phyloP scores from a whole-genome alignment of 108 stramenopile species.

The Phaeodactylum tricornutum region DNA sequence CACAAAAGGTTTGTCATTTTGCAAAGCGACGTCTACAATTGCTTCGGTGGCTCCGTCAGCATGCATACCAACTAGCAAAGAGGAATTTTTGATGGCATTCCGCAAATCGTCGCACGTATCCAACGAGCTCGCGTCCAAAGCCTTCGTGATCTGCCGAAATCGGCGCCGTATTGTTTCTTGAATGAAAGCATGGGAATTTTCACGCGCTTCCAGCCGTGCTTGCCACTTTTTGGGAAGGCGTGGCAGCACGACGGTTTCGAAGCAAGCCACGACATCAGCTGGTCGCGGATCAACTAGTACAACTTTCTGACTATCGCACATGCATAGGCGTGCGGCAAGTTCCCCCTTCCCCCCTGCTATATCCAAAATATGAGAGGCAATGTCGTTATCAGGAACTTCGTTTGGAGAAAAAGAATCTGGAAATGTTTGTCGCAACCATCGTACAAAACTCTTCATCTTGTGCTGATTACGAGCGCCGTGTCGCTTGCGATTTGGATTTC shows the following conservation, averaged over 20 bases:
- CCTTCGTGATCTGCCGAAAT: constrained; percentile 11
- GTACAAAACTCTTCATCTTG: constrained; percentile 62
- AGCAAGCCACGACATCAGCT: constrained; percentile 48
- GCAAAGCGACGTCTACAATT: constrained; percentile 68
- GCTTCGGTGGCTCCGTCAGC: constrained; percentile 84
- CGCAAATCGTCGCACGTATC: background rate
- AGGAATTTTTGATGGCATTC: constrained; percentile 19
- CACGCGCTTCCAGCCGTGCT: constrained; percentile 30
- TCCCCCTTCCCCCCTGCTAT: constrained; percentile 78
- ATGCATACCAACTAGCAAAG: constrained; percentile 71
- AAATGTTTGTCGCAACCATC: constrained; percentile 63
- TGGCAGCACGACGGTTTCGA: constrained; percentile 48
- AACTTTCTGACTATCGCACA: constrained; percentile 60
- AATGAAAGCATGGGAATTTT: constrained; percentile 26
- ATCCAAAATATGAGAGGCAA: constrained; percentile 14
- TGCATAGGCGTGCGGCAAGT: constrained; percentile 53
- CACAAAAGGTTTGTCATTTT: constrained; percentile 68
- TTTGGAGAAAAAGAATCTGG: constrained; percentile 20
- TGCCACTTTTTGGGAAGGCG: constrained; percentile 84
- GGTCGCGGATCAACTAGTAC: constrained; percentile 75
- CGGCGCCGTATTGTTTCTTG: too few relatives aligned
- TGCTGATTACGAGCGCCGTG: constrained; percentile 77
- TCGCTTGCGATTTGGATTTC: constrained; percentile 34
- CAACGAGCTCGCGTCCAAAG: background rate
- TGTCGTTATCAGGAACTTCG: background rate